Evolutionary conservation across 176 grass and related monocot genomes (phyloP).

Genomic region (Paspalum vaginatum): DNA sequence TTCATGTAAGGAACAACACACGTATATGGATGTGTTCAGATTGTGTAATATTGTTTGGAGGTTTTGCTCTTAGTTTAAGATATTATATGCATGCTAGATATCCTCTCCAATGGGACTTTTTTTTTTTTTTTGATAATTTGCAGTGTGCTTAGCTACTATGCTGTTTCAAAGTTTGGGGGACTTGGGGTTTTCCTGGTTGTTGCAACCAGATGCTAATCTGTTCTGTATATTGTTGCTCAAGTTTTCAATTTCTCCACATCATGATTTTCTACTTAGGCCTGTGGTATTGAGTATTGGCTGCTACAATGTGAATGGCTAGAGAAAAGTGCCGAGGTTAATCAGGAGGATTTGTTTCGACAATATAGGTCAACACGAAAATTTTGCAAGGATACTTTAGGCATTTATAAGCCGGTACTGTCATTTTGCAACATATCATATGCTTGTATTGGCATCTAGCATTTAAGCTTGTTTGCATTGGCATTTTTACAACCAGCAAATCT

Average conservation of each 20-base stretch:
- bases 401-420: conserved; percentile 10
- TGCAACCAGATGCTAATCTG: neutral
- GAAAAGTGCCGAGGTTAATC: neutral
- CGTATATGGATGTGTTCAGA: neutral
- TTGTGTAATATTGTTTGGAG: neutral
- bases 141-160: too few relatives aligned
- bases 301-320: neutral
- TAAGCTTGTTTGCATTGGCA: neutral
- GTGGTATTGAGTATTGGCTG: neutral
- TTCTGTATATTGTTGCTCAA: neutral
- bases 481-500: conserved; percentile 9
- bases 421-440: conserved; percentile 18
- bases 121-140: neutral
- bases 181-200: neutral
- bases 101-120: neutral
- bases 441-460: conserved; percentile 16
- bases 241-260: neutral
- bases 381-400: neutral
- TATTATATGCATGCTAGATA: neutral
- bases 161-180: neutral
- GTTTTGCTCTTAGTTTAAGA: neutral
- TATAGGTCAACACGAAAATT: neutral
- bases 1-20: conserved; percentile 42
- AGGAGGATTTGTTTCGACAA: conserved; percentile 6
- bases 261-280: neutral